These are phyloP conservation scores for Phytopythium cucurbitacearum DNA, from an alignment of 352 stramenopile genomes.

Conservation along the genomic window DNA sequence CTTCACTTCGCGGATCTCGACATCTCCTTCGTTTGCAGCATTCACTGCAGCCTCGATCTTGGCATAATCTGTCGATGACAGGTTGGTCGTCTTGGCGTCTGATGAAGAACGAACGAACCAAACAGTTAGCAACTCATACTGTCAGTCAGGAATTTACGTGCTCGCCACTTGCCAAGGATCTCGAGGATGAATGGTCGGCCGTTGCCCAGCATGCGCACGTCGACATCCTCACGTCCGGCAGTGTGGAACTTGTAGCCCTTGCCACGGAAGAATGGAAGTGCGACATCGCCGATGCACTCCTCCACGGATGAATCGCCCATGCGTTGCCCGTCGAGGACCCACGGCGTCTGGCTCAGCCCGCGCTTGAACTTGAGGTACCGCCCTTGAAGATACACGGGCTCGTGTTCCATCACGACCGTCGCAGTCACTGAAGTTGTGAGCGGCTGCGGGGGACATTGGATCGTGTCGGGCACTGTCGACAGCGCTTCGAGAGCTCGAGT, in stretches of 20 bases:
- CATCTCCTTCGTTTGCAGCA: slow-evolving; percentile 54
- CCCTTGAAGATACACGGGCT: slow-evolving; percentile 85
- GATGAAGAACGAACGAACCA: slow-evolving; percentile 6
- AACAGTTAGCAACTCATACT: background rate
- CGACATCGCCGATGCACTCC: slow-evolving; percentile 79
- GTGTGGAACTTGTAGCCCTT: slow-evolving; percentile 94
- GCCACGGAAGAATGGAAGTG: slow-evolving; percentile 60
- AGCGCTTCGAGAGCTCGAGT: slow-evolving; percentile 52
- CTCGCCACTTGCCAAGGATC: slow-evolving; percentile 40
- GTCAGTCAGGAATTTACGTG: slow-evolving; percentile 8
- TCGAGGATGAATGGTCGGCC: slow-evolving; percentile 91
- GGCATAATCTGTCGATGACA: slow-evolving; percentile 45
- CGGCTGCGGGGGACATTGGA: slow-evolving; percentile 49
- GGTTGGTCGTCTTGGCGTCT: slow-evolving; percentile 75
- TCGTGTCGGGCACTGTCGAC: slow-evolving; percentile 35
- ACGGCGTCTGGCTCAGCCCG: slow-evolving; percentile 88
- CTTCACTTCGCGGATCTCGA: slow-evolving; percentile 83
- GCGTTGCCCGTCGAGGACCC: slow-evolving; percentile 83
- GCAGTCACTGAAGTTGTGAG: slow-evolving; percentile 34
- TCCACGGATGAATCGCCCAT: slow-evolving; percentile 89
- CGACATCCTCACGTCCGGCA: slow-evolving; percentile 95
- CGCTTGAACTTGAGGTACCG: slow-evolving; percentile 90
- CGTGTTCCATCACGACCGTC: slow-evolving; percentile 52
- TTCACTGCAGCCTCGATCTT: slow-evolving; percentile 65
- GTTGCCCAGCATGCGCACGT: slow-evolving; percentile 96